Evolutionary conservation across 2,329 filamentous ascomycete species (phyloP).

Genomic region (Colletotrichum sp.): DNA sequence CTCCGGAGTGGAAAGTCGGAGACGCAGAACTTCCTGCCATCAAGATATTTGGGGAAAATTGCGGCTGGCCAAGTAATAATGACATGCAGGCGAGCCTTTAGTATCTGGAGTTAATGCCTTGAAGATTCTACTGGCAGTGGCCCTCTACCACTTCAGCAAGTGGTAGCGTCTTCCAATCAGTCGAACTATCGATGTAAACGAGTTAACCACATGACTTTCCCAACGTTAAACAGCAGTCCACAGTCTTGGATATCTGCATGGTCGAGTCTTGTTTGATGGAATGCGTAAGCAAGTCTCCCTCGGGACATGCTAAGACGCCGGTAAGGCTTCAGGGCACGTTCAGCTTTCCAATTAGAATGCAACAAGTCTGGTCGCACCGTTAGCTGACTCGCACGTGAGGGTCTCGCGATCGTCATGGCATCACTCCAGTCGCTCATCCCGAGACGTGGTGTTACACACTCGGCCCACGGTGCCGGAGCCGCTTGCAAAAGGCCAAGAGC

Average conservation of each 20-base stretch:
- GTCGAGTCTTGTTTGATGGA: not conserved
- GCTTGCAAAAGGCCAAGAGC: not conserved
- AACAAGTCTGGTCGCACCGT: not conserved
- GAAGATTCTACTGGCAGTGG: not conserved
- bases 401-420: constrained; percentile 9
- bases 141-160: not conserved
- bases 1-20: not conserved
- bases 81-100: not conserved
- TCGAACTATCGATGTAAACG: not conserved
- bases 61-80: not conserved
- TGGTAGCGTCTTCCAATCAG: not conserved
- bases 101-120: not conserved
- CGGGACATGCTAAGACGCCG: not conserved
- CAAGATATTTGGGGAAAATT: not conserved
- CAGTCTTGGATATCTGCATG: not conserved
- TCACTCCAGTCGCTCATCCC: not conserved
- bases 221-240: not conserved
- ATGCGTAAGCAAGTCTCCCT: not conserved
- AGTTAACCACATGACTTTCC: rapidly evolving
- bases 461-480: not conserved
- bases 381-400: constrained; percentile 16
- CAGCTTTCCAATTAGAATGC: not conserved
- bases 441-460: not conserved
- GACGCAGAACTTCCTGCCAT: not conserved
- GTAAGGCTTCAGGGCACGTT: not conserved